Conservation (phyloP, 257 asterid genomes). For the Nicotiana tomentosiformis region DNA sequence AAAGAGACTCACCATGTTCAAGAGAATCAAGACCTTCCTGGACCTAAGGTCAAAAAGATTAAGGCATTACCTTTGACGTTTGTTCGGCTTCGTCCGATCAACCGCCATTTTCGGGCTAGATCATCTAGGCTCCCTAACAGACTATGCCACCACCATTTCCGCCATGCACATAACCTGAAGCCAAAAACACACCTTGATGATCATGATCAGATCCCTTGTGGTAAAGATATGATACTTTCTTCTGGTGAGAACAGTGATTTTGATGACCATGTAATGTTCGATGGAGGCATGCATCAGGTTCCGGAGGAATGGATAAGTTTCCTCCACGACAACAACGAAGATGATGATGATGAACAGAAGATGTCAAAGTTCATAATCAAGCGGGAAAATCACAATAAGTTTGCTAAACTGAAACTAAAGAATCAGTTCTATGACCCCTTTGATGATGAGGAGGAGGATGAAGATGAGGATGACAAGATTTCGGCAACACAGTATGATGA, state of each 20-base stretch:
- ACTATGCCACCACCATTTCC: slow-evolving; percentile 30
- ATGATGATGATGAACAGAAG: slow-evolving; percentile 20
- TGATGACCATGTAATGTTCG: slow-evolving; percentile 17
- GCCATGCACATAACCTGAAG: slow-evolving; percentile 17
- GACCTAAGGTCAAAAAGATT: background rate
- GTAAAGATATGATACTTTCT: slow-evolving; percentile 36
- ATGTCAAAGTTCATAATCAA: slow-evolving; percentile 10
- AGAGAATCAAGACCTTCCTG: background rate
- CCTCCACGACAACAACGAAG: slow-evolving; percentile 24
- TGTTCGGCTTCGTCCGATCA: slow-evolving; percentile 32
- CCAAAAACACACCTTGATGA: slow-evolving; percentile 19
- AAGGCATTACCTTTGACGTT: slow-evolving; percentile 23
- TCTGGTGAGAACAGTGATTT: slow-evolving; percentile 35
- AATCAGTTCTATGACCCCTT: slow-evolving; percentile 12
- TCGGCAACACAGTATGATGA: background rate
- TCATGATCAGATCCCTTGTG: slow-evolving; percentile 25
- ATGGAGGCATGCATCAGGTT: slow-evolving; percentile 15
- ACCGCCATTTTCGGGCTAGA: slow-evolving; percentile 33
- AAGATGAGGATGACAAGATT: background rate
- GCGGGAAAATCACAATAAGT: background rate
- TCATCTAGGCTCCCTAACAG: slow-evolving; percentile 16
- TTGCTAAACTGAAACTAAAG: slow-evolving; percentile 21
- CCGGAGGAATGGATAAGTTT: slow-evolving; percentile 28
- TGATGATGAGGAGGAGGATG: slow-evolving; percentile 6
- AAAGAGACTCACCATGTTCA: background rate